Conservation (phyloP, 495 filamentous ascomycete species). For the Hypoxylon fragiforme region DNA sequence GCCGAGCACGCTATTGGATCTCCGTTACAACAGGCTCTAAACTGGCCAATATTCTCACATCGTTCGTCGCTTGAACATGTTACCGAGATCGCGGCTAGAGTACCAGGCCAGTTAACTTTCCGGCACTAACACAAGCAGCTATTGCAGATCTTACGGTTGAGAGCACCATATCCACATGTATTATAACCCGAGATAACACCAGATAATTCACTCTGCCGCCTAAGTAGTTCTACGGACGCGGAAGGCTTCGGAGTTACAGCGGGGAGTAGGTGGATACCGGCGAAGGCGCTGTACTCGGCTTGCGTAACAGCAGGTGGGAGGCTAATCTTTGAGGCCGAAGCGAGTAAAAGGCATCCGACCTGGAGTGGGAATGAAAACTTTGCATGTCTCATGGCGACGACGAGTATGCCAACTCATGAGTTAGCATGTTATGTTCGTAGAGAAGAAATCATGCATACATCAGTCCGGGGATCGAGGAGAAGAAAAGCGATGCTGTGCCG, state of each 20-base stretch:
- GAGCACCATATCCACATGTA: conserved; percentile 26
- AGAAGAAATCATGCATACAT: too few species aligned
- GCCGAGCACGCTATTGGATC: conserved; percentile 22
- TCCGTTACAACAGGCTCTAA: conserved; percentile 22
- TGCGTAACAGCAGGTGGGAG: conserved; percentile 14
- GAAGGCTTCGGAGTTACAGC: conserved; percentile 20
- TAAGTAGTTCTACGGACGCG: conserved; percentile 15
- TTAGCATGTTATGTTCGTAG: too few species aligned
- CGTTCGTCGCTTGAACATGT: conserved; percentile 16
- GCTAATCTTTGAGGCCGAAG: conserved; percentile 16
- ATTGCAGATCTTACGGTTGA: conserved; percentile 6
- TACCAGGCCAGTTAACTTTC: conserved; percentile 3
- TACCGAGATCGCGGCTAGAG: conserved; percentile 17
- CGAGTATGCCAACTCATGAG: too few species aligned
- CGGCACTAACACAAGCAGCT: not conserved
- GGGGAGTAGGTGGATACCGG: conserved; percentile 3
- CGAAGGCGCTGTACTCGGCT: conserved; percentile 16
- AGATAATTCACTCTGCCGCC: conserved; percentile 19
- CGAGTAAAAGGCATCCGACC: conserved; percentile 4
- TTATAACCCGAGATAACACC: conserved; percentile 24
- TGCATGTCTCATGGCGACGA: conserved; percentile 7
- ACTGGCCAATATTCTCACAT: conserved; percentile 25
- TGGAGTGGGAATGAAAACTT: conserved; percentile 7
- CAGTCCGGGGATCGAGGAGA: too few species aligned
- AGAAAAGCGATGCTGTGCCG: too few species aligned